phyloP scores from a whole-genome alignment of 768 basidiomycete species.

The Postia placenta region DNA sequence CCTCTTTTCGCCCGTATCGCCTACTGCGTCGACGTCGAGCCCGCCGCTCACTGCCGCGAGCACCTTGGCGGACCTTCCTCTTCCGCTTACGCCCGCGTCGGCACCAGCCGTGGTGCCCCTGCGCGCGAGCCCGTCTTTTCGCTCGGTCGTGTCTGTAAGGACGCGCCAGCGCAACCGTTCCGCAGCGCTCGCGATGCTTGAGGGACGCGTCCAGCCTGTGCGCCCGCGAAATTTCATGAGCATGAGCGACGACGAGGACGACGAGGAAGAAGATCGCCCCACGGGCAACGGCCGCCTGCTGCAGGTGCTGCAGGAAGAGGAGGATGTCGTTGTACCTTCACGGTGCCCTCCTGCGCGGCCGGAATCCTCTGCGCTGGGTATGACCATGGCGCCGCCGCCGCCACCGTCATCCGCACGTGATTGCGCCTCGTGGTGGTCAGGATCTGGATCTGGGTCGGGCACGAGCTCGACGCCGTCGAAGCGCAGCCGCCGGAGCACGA shows the following conservation, averaged over 20 bases:
- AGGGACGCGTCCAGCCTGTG: constrained; percentile 36
- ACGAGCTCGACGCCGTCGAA: constrained; percentile 13
- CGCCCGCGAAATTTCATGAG: constrained; percentile 54
- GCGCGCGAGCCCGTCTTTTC: constrained; percentile 14
- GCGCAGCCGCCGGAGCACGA: constrained; percentile 34
- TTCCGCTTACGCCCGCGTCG: constrained; percentile 19
- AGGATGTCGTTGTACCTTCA: constrained; percentile 17
- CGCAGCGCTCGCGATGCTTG: constrained; percentile 58
- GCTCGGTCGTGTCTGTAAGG: constrained; percentile 40
- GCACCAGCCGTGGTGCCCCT: constrained; percentile 10
- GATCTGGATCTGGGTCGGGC: not conserved
- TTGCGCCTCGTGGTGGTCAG: not conserved
- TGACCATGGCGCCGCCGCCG: not conserved
- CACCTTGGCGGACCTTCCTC: constrained; percentile 21
- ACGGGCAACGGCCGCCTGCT: constrained; percentile 25
- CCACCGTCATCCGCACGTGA: not conserved
- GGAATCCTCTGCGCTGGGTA: not conserved
- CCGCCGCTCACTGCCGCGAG: constrained; percentile 12
- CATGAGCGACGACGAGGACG: constrained; percentile 61
- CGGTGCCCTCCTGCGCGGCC: not conserved
- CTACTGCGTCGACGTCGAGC: constrained; percentile 8
- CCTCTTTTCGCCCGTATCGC: constrained; percentile 14
- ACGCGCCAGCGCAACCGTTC: constrained; percentile 43
- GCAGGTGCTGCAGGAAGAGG: constrained; percentile 25
- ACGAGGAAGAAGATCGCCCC: constrained; percentile 19